A percentile compares a stretch with the other conserved stretches of the same genome.
phyloP scores from a whole-genome alignment of 2,329 filamentous ascomycete genomes.

The Claviceps citrina region DNA sequence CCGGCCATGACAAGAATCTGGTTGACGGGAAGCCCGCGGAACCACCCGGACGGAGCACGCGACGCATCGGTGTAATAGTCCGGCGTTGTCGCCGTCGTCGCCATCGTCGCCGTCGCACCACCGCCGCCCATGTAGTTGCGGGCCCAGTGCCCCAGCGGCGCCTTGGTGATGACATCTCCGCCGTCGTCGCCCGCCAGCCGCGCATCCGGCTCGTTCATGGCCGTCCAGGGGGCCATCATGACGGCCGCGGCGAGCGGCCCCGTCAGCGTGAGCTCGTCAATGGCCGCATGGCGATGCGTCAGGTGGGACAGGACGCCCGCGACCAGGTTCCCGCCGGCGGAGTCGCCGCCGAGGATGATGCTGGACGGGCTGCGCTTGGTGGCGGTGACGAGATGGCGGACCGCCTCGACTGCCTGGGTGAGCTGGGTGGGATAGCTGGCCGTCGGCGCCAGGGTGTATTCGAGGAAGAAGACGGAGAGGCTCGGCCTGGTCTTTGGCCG shows the following conservation, averaged over 20 bases:
- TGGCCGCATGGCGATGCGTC: slow-evolving; percentile 8
- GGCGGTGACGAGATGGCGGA: slow-evolving; percentile 7
- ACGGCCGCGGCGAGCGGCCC: slow-evolving; percentile 7
- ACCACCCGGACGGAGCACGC: slow-evolving; percentile 9
- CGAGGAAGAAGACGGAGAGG: slow-evolving; percentile 9
- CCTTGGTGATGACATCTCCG: slow-evolving; percentile 7
- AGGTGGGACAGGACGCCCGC: slow-evolving; percentile 10
- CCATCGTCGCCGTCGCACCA: too few relatives aligned
- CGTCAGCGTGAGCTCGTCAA: slow-evolving; percentile 5
- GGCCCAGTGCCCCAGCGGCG: slow-evolving; percentile 4
- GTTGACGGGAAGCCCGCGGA: slow-evolving; percentile 6
- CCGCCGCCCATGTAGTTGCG: slow-evolving; percentile 7
- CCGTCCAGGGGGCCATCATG: slow-evolving; percentile 9
- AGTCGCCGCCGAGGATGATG: slow-evolving; percentile 10
- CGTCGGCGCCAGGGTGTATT: slow-evolving; percentile 9
- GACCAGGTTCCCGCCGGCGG: slow-evolving; percentile 10
- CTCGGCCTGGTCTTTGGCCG: slow-evolving; percentile 4
- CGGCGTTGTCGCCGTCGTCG: too few relatives aligned
- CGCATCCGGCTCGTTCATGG: slow-evolving; percentile 1
- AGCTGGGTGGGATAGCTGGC: slow-evolving; percentile 11
- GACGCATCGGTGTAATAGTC: slow-evolving; percentile 11
- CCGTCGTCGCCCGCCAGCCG: slow-evolving; percentile 4
- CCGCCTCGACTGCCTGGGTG: slow-evolving; percentile 9
- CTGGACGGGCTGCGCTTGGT: slow-evolving; percentile 4
- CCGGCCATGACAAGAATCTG: slow-evolving; percentile 9